These are phyloP conservation scores for Carallia pectinifolia DNA, from an alignment of 345 rosid species.

Conservation along the genomic window DNA sequence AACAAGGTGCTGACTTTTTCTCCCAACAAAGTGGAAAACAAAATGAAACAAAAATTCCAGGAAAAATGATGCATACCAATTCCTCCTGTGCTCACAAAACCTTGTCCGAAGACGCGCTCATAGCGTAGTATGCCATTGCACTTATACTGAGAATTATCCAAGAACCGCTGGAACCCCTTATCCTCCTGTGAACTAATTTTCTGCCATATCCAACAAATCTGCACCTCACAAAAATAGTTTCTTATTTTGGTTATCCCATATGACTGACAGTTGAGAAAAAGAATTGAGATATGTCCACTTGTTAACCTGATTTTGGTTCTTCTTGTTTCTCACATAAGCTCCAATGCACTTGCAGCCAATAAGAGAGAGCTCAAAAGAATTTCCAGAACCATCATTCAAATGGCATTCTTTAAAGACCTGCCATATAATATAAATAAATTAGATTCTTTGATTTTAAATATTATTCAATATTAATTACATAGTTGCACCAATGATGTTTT, in stretches of 20 bases:
- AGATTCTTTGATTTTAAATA: background rate
- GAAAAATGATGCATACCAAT: constrained; percentile 44
- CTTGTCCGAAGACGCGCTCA: constrained; percentile 90
- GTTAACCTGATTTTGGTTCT: constrained; percentile 91
- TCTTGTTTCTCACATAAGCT: constrained; percentile 92
- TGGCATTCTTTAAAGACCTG: constrained; percentile 86
- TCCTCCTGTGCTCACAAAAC: constrained; percentile 97
- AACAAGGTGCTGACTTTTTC: background rate
- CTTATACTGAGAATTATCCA: constrained; percentile 93
- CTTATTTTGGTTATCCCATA: constrained; percentile 11
- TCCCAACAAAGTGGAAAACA: background rate
- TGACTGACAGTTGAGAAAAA: constrained; percentile 9
- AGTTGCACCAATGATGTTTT: background rate
- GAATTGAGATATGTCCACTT: background rate
- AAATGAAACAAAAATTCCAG: background rate
- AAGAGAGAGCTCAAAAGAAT: constrained; percentile 75
- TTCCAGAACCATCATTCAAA: constrained; percentile 49
- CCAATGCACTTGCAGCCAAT: constrained; percentile 88
- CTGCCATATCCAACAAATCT: constrained; percentile 98
- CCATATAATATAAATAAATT: constrained; percentile 11
- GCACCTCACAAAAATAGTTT: constrained; percentile 26
- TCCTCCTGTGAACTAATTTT: constrained; percentile 74
- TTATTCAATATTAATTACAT: background rate
- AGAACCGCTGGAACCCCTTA: constrained; percentile 88
- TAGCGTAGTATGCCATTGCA: constrained; percentile 79